Evolutionary conservation across 306 rosid species (phyloP), one percentile per base, ranked within the genome.

Genomic region (Pueraria montana): DNA sequence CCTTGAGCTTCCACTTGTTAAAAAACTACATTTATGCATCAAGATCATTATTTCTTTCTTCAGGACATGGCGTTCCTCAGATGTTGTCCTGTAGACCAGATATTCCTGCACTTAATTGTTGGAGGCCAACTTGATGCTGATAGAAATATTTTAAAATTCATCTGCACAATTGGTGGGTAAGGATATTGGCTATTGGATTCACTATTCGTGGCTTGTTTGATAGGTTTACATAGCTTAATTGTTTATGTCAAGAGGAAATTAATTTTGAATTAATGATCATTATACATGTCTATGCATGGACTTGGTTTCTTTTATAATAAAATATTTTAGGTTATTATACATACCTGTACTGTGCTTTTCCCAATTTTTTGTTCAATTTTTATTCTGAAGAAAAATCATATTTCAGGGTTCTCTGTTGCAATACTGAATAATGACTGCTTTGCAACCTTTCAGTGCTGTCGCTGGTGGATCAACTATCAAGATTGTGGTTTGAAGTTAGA

Each of bases 21-120:
- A 48, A 26, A 49, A 26, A 64, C 52, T 78, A 11, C 34, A 8
- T 40, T 72, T 72, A 32, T 61, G 63, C 30, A 30, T 30, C 50
- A 42, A 32, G 63, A 52, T 82, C 63, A 62, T 38, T 27, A 61
- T 48, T 84, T 65, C 18, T 63, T 79, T 84, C 45, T 76, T 66
- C 91, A 93, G 96, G 97, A 82, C 91, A 89, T 76, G 75, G 84
- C 77, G 84, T 87, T 81, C 72, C 94, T 66, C 94, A 86, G 85
- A 91, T 93, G 83, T 86, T 91, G 56, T 89, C 97, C 18, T 86
- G 88, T 78, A 87, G 94, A 69, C 90, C 94, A 66, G 97, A 93
- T 78, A 77, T 90, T 56, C 77, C 94, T 23, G 82, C 96, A 42
- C 83, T 86, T 30, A 90, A 88, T 87, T 86, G 94, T 87, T 93